Evolutionary conservation across 805 yeast genomes (phyloP), one percentile per base, ranked within the genome.

Genomic region (Saccharomycopsis fodiens): DNA sequence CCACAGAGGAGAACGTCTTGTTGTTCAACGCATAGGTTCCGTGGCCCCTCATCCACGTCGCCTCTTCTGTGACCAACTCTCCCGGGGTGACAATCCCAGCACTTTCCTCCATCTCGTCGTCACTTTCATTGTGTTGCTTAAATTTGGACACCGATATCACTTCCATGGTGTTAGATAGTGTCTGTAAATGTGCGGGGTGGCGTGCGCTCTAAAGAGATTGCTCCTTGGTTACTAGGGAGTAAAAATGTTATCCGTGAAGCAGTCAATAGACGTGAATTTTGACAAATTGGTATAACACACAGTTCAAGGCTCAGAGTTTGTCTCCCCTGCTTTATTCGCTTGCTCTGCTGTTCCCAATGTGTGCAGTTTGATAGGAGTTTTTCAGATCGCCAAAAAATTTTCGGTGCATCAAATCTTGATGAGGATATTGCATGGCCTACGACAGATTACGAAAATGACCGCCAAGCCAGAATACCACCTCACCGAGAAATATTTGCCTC

Each of bases 41-140:
- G 59, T 91, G 98, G 25, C 98, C 98, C 59, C 95, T 77, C 98
- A 93, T 93, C 97, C 97, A 93, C 2, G 82, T 74, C 4, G 96
- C 85, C 58, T 93, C 97, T 55, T 85, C 93, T 0, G 97, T 93
- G n/a, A 93, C 85, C 42, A 89, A 66, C 60, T 93, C 97, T 7
- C 98, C 98, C 0, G 98, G 98, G 1, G 97, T 87, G 16, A 91
- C 95, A 7, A 93, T 64, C 10, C 64, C 54, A 4, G 42, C 16
- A 19, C n/a, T 40, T 20, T 58, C 55, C 16, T 45, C 53, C 30
- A 56, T 59, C 1, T 54, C 64, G 3, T 51, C 63, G 5, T 56
- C 65, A 7, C 51, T 62, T 12, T 59, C 64, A 52, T 47, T 42
- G 17, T 54, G 41, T 6, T 54, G 47, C 17, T 34, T 38, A 19